Base-by-base conservation (phyloP, 306 rosid species). In the Inga laurina region DNA sequence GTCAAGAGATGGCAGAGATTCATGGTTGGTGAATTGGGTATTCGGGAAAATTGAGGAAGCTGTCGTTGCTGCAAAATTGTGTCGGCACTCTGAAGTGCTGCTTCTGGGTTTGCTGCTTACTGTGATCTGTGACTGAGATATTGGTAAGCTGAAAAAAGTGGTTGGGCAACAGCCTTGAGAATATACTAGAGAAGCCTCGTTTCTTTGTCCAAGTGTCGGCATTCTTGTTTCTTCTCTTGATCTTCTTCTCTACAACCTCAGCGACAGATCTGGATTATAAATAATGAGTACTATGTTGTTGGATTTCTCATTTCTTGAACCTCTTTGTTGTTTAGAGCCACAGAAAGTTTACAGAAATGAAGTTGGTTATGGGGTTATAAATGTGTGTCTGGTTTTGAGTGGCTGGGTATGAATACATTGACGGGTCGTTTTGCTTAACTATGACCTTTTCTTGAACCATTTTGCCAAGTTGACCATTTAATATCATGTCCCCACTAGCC, bases 1-100 rank as follows among this genome's bases (percentile, higher is more conserved):
- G 2, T 87, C 80, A 27, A 89, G 73, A 44, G 98, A 91, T 39
- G 99, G 99, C 32, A 96, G 91, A 80, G 89, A 88, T 85, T 93
- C 99, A 77, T 89, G 99, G 94, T 93, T 90, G 10, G 97, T 93
- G 89, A 96, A 96, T 4, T 85, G 90, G 12, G 88, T 82, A 35
- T 87, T 88, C 32, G 98, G 96, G 78, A 93, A 96, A 81, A 96
- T 88, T 7, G 90, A 86, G 54, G 98, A 76, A n/a, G 89, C 45
- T 34, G 98, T 89, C 9, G 87, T 77, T 15, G 82, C 85, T 7
- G 89, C 92, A 59, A 96, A 96, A 27, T 84, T 88, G 61, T 87
- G 97, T 76, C 97, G 91, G 39, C 90, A 89, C 75, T 88, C 91
- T 0, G 97, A 71, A 15, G 89, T 90, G 52, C 90, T 91, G 84